Evolutionary conservation across 768 basidiomycete genomes (phyloP).

Genomic region (Candolleomyces aberdarensis): DNA sequence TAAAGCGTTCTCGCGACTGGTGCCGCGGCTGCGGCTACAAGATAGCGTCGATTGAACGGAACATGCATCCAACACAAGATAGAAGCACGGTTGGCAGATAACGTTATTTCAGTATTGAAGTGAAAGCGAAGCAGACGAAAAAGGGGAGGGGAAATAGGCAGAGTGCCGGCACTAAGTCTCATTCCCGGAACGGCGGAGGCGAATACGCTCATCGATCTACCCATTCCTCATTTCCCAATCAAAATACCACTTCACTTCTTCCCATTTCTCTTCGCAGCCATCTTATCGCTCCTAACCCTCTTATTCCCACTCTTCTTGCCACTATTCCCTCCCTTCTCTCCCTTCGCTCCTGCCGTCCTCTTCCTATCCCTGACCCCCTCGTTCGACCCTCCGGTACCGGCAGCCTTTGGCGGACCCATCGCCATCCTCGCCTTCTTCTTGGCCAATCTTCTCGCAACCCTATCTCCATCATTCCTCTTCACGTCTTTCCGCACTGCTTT

Average conservation of each 20-base stretch:
- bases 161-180: too few relatives aligned
- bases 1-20: too few relatives aligned
- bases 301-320: conserved; percentile 44
- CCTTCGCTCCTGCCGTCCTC: conserved; percentile 23
- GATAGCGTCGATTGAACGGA: too few relatives aligned
- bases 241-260: conserved; percentile 39
- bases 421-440: conserved; percentile 80
- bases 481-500: conserved; percentile 84
- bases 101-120: too few relatives aligned
- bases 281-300: conserved; percentile 56
- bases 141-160: too few relatives aligned
- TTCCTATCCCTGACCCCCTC: conserved; percentile 51
- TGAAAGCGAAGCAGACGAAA: too few relatives aligned
- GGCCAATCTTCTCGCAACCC: conserved; percentile 78
- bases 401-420: conserved; percentile 27
- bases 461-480: conserved; percentile 77
- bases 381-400: conserved; percentile 19
- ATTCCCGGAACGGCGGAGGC: too few relatives aligned
- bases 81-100: too few relatives aligned
- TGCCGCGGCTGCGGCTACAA: too few relatives aligned
- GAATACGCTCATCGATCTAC: too few relatives aligned
- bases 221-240: too few relatives aligned
- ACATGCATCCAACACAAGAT: too few relatives aligned
- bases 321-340: conserved; percentile 54
- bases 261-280: conserved; percentile 46